Conservation (phyloP, 208 protist genomes). For the Leishmania major region DNA sequence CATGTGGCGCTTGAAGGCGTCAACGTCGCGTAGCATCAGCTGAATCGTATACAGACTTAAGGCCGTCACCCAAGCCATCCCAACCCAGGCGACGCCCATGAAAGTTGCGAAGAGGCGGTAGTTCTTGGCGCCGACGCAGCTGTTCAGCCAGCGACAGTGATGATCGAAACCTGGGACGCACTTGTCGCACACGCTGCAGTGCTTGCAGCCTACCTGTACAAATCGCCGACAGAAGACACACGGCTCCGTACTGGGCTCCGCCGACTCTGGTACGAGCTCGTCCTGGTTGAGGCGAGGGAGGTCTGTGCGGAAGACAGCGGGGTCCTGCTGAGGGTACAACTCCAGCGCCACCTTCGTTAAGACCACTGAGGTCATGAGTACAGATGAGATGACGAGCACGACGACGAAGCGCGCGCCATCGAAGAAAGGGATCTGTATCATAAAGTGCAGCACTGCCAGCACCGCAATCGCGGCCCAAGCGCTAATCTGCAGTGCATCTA, state of each 20-base stretch:
- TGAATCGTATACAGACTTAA: conserved; percentile 70
- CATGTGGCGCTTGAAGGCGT: conserved; percentile 50
- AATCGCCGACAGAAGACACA: conserved; percentile 88
- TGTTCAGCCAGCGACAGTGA: conserved; percentile 93
- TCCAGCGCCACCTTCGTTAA: conserved; percentile 67
- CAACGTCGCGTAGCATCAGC: conserved; percentile 41
- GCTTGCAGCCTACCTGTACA: conserved; percentile 73
- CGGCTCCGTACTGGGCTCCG: conserved; percentile 46
- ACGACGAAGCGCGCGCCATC: conserved; percentile 43
- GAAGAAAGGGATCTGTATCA: conserved; percentile 71
- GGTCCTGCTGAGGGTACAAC: conserved; percentile 73
- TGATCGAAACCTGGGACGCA: conserved; percentile 92
- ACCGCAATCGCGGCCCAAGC: conserved; percentile 66
- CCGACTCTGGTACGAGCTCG: conserved; percentile 46
- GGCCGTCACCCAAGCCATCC: conserved; percentile 61
- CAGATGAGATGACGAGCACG: conserved; percentile 46
- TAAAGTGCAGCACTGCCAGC: conserved; percentile 61
- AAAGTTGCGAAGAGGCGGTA: conserved; percentile 82
- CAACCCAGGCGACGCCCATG: conserved; percentile 61
- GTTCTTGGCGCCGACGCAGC: conserved; percentile 83
- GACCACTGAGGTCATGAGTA: conserved; percentile 41
- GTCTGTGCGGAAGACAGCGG: conserved; percentile 61
- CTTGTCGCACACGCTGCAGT: conserved; percentile 92
- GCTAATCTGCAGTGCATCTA: conserved; percentile 70
- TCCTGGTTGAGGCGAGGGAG: conserved; percentile 57